Percentiles rank a stretch among this genome's conserved stretches.
Conservation (phyloP, 805 yeast species). For the Teunomyces gatunensis region DNA sequence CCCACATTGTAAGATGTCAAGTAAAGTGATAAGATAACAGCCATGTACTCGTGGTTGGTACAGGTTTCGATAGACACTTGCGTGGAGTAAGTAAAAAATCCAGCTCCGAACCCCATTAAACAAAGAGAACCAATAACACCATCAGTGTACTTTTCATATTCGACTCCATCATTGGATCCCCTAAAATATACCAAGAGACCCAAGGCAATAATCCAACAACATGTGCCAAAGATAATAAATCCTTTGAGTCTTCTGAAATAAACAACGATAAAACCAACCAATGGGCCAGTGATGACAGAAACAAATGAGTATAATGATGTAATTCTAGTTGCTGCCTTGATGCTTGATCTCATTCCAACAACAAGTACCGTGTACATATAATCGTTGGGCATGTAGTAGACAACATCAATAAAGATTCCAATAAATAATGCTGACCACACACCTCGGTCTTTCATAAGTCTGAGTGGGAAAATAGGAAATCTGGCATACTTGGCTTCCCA, state of each 20-base stretch:
- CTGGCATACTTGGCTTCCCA: slow-evolving; percentile 60
- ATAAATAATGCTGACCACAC: slow-evolving; percentile 67
- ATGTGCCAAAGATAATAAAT: slow-evolving; percentile 57
- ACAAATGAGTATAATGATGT: slow-evolving; percentile 61
- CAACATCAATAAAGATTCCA: slow-evolving; percentile 56
- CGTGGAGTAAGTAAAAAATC: slow-evolving; percentile 64
- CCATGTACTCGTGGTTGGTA: slow-evolving; percentile 63
- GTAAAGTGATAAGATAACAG: slow-evolving; percentile 56
- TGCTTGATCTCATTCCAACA: slow-evolving; percentile 59
- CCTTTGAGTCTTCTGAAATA: slow-evolving; percentile 52
- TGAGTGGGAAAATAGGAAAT: slow-evolving; percentile 62
- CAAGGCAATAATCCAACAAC: slow-evolving; percentile 57
- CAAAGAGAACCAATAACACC: slow-evolving; percentile 68
- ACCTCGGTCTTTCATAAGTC: slow-evolving; percentile 62
- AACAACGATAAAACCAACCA: slow-evolving; percentile 53
- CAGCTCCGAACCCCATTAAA: slow-evolving; percentile 72
- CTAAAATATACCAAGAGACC: slow-evolving; percentile 60
- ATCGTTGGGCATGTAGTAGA: slow-evolving; percentile 69
- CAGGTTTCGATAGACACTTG: slow-evolving; percentile 60
- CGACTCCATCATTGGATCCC: slow-evolving; percentile 43
- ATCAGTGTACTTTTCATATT: slow-evolving; percentile 23
- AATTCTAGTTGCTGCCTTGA: slow-evolving; percentile 64
- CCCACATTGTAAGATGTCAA: slow-evolving; percentile 62
- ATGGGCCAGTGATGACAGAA: slow-evolving; percentile 57
- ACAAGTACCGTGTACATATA: slow-evolving; percentile 64